Conservation (phyloP, 106 monocot species). For the Iris macrosiphon region DNA sequence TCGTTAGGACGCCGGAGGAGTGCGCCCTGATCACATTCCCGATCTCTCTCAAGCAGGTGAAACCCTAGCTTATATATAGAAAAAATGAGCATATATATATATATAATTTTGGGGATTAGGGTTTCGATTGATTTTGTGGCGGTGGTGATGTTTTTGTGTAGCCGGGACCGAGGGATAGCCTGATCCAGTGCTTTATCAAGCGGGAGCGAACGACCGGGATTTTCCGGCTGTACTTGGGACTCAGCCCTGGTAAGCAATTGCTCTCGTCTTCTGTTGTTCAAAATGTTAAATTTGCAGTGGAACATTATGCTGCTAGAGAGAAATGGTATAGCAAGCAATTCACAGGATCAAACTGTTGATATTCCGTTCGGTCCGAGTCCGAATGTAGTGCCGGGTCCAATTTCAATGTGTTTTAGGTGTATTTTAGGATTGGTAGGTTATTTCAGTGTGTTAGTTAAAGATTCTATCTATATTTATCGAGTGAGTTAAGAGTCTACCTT, state of each 20-base stretch:
- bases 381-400: no score
- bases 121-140: neutral
- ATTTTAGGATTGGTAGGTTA: no score
- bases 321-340: no score
- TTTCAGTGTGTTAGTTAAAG: no score
- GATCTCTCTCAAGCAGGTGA: constrained; percentile 12
- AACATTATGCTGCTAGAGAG: no score
- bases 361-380: no score
- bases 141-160: neutral
- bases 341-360: no score
- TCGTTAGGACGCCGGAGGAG: constrained; percentile 3
- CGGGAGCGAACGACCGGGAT: neutral
- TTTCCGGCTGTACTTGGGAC: neutral
- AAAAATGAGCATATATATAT: neutral
- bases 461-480: no score
- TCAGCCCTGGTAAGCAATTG: constrained; percentile 1
- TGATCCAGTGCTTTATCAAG: constrained; percentile 1
- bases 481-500: no score
- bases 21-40: constrained; percentile 7
- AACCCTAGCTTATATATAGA: neutral
- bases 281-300: no score
- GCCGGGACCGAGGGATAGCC: neutral
- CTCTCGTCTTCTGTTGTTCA: no score
- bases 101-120: neutral
- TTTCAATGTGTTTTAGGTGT: no score